Evolutionary conservation across 1,284 basidiomycete genomes (phyloP), one percentile per base, ranked within the genome.

Genomic region (Xanthoconium separans): DNA sequence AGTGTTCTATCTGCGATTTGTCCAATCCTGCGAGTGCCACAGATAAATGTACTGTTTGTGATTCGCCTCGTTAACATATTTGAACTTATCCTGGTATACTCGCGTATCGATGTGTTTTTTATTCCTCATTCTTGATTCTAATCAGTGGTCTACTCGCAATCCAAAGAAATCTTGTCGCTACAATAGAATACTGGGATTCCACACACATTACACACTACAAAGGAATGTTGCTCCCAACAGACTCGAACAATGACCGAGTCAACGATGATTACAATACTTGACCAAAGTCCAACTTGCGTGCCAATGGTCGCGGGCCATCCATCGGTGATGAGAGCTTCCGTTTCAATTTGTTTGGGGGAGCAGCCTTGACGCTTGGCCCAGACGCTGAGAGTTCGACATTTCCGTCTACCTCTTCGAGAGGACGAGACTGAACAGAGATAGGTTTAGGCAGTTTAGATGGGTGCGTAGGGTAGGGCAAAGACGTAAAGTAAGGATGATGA

Each of bases 361-460:
- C 69, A 7, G 72, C 74, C 54, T 73, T 76, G 34, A 70, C 70
- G 5, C 60, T 72, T 2, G 71, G 73, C 1, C 75, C 76, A 0
- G 70, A 58, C 1, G 65, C 63, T n/a, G 62, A 62, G 5, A 63
- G 59, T 11, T 79, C 80, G 22, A 85, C 81, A 57, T 89, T 90
- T 46, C 83, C 86, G 51, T 91, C 87, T 12, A 87, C 76, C 59
- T 91, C 88, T 63, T 89, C 89, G 2, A 89, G 73, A 9, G 86
- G 80, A 29, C 79, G 74, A 4, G 78, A 72, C 13, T 80, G 70
- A 16, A 15, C 68, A 74, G 63, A 61, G 24, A 77, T 77, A 27
- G 87, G 86, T 76, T 92, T 93, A 0, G 92, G 92, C 11, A 95
- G 78, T 63, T 91, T 89, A 2, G 84, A 85, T 0, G 91, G 91